Base-by-base conservation (phyloP, 192 early-diverging fungal genomes). In the Diversispora eburnea region DNA sequence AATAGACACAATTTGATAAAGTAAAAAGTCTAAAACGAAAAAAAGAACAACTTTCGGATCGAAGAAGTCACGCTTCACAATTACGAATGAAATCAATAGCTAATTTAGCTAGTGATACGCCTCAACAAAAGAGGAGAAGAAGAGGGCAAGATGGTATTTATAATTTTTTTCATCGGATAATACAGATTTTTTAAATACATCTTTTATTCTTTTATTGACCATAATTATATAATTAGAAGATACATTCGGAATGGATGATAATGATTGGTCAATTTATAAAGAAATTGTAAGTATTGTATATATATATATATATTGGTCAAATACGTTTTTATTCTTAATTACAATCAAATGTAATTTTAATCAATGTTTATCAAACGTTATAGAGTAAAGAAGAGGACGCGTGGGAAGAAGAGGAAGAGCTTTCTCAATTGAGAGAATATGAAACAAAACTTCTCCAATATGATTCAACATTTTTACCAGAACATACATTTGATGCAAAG, bases 161-260 rank as follows among this genome's bases (percentile, higher is more conserved):
- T 19, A 22, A 17, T 12, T 63, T 62, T 8, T 22, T 19, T 22
- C 49, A 65, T 22, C 25, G 10, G 3, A 56, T 25, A 43, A 12
- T 9, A 54, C 33, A 43, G 10, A 54, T 39, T 77, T 62, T 45
- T 41, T 52, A 47, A 47, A 39, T 15, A 10, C 8, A n/a, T 8
- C 39, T 12, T 15, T 46, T 13, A 46, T 10, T 43, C 4, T 42
- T 20, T 45, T 41, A 3, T 6, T 59, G 43, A 60, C 25, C 39
- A 39, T 58, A 41, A 63, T 58, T 62, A 17, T 17, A 4, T 17
- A 54, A 54, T 47, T 76, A 89, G 94, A 95, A 78, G 95, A 97
- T 69, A 92, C 89, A 4, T 97, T 97, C 84, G 95, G 95, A n/a
- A 90, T 89, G 5, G 91, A 95, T 70, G 94, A 95, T 76, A 91